These are phyloP conservation scores for Mallotus repandus DNA, from an alignment of 441 rosid species.

Conservation along the genomic window DNA sequence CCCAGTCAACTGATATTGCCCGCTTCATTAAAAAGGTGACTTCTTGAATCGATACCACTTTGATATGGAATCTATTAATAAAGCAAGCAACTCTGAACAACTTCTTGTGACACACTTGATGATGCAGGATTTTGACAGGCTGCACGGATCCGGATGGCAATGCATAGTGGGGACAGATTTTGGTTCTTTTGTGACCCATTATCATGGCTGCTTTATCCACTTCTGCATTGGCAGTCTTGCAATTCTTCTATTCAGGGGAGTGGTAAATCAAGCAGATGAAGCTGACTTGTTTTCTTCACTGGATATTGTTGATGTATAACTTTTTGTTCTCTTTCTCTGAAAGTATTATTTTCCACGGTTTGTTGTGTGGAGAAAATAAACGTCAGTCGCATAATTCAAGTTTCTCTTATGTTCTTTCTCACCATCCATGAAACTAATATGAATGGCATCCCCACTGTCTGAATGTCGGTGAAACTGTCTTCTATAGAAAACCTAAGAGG, in stretches of 20 bases:
- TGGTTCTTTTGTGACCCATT: slow-evolving; percentile 43
- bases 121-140: slow-evolving; percentile 39
- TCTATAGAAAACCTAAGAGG: background rate
- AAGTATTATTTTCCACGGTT: slow-evolving; percentile 10
- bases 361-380: slow-evolving; percentile 20
- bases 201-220: slow-evolving; percentile 46
- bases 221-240: slow-evolving; percentile 38
- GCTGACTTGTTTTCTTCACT: slow-evolving; percentile 24
- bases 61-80: background rate
- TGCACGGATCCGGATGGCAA: slow-evolving; percentile 39
- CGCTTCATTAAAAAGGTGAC: slow-evolving; percentile 36
- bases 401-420: slow-evolving; percentile 9
- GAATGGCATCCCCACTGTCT: slow-evolving; percentile 1
- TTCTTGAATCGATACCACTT: slow-evolving; percentile 1
- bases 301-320: slow-evolving; percentile 20
- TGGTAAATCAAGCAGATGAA: slow-evolving; percentile 24
- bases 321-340: background rate
- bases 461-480: slow-evolving; percentile 14
- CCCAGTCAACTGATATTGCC: slow-evolving; percentile 43
- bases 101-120: slow-evolving; percentile 9
- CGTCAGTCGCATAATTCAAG: slow-evolving; percentile 13
- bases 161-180: slow-evolving; percentile 43
- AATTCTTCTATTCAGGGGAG: slow-evolving; percentile 36
- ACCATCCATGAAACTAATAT: slow-evolving; percentile 6
- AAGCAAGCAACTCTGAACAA: background rate